Evolutionary conservation across 164 flowering plant genomes (phyloP), one percentile per base, ranked within the genome.

Genomic region (Liriodendron chinense): DNA sequence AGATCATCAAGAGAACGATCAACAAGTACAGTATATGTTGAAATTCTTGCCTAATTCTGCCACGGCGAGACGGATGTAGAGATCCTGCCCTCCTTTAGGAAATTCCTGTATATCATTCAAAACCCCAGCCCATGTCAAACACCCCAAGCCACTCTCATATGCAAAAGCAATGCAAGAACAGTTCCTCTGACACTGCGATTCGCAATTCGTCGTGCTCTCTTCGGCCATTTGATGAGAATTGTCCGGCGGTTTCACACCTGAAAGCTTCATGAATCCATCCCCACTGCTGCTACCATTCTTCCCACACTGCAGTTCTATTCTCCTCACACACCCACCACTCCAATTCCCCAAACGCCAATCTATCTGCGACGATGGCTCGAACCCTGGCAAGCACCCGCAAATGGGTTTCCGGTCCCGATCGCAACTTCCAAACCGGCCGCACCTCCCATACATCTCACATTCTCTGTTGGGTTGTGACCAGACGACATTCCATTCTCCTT

Each of bases 241-340:
- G 23, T 64, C 75, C 1, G 69, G 69, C 59, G 43, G 5, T 23
- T 63, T 73, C 69, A 47, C 6, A 14, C 25, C 12, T 3, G 2
- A 28, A 26, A 64, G 10, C 34, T 47, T 21, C 21, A 73, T 21
- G n/a, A 43, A 64, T 66, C 74, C 65, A 49, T 78, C 74, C 0
- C 14, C 70, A 7, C 26, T 20, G 21, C 34, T 47, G 9, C 43
- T 71, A 53, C 1, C 14, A 49, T 68, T 59, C 10, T 9, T 72
- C n/a, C 47, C 68, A 28, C 81, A 78, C 63, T 66, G 34, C 13
- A 71, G 57, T 34, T 57, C 69, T 28, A 34, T 66, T 9, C 23
- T 71, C 69, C 75, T 71, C 23, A 49, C 64, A 53, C 78, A 78
- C 20, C 81, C 81, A 26, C 65, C 53, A 18, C 65, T 65, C 74